Conservation (phyloP, 306 rosid genomes). For the Hippophae rhamnoides region DNA sequence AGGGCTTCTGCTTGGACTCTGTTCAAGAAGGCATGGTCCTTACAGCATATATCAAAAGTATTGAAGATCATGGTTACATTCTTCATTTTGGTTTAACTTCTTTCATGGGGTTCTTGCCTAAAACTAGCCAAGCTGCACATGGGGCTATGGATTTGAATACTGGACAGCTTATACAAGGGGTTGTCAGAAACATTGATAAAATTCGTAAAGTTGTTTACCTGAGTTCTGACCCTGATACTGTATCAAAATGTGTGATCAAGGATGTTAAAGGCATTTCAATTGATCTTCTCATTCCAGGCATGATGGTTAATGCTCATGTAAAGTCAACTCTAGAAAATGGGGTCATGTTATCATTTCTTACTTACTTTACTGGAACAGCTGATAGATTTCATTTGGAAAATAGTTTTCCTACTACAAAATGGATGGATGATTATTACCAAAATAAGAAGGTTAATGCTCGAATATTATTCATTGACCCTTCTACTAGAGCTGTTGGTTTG, state of each 20-base stretch:
- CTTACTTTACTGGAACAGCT: conserved; percentile 89
- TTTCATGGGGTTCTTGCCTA: conserved; percentile 75
- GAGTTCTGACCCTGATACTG: conserved; percentile 52
- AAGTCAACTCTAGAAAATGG: conserved; percentile 86
- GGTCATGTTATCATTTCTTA: conserved; percentile 78
- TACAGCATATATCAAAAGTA: conserved; percentile 75
- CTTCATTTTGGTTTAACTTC: conserved; percentile 87
- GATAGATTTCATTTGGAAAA: conserved; percentile 80
- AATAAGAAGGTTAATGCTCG: conserved; percentile 83
- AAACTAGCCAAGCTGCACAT: conserved; percentile 36
- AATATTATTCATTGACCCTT: conserved; percentile 82
- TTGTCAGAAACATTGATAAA: conserved; percentile 70
- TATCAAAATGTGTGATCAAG: conserved; percentile 52
- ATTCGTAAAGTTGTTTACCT: conserved; percentile 64
- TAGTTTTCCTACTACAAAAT: conserved; percentile 44
- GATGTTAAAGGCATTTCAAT: conserved; percentile 82
- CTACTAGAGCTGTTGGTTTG: conserved; percentile 89
- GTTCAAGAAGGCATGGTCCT: conserved; percentile 92
- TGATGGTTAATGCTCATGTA: conserved; percentile 83
- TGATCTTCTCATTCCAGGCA: conserved; percentile 87
- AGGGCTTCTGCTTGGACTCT: conserved; percentile 58
- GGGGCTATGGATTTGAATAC: conserved; percentile 30
- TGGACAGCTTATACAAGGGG: conserved; percentile 72
- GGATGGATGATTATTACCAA: conserved; percentile 62
- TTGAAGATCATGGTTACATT: conserved; percentile 94